Evolutionary conservation across 768 basidiomycete species (phyloP), one percentile per base, ranked within the genome.

Genomic region (Suillus alpinus): DNA sequence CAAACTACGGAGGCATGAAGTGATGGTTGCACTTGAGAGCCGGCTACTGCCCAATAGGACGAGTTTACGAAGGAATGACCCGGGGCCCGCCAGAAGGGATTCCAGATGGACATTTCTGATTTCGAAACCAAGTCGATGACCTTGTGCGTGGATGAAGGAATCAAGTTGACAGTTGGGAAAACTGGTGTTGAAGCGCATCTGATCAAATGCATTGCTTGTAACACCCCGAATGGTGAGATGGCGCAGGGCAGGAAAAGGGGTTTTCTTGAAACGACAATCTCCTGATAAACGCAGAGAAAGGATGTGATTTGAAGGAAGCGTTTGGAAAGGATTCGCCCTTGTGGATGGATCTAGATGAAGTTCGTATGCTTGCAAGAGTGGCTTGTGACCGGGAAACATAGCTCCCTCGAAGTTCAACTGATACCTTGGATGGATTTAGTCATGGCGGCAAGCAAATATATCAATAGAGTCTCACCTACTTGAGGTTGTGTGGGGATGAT

Each of bases 211-310:
- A 55, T 72, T 77, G 46, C 73, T 74, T 18, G 72, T 74, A 36
- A 77, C 66, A 50, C 69, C 72, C 51, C 62, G 59, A 20, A 80
- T 68, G 69, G 23, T 71, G 60, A 39, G 53, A 32, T 50, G 49
- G 14, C 67, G 67, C 44, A 78, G 67, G 29, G 53, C 47, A 3
- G 59, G 62, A 13, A 69, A 60, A 47, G 59, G 46, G 0, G 58
- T 46, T 2, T 43, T 55, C 23, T 32, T 23, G 59, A 77, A 60
- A 50, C 62, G 64, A 61, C 71, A 71, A 55, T 70, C 63, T 23
- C 78, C 78, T 3, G 77, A 77, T 26, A 78, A 62, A 10, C 75
- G 74, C n/a, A 80, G 62, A 2, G 64, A 66, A 36, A 67, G 64
- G 20, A 78, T 46, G 51, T 23, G 49, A 23, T 63, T 39, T 7